Conservation (phyloP, 208 protist genomes). For the Trypanosomatidae sp. region DNA sequence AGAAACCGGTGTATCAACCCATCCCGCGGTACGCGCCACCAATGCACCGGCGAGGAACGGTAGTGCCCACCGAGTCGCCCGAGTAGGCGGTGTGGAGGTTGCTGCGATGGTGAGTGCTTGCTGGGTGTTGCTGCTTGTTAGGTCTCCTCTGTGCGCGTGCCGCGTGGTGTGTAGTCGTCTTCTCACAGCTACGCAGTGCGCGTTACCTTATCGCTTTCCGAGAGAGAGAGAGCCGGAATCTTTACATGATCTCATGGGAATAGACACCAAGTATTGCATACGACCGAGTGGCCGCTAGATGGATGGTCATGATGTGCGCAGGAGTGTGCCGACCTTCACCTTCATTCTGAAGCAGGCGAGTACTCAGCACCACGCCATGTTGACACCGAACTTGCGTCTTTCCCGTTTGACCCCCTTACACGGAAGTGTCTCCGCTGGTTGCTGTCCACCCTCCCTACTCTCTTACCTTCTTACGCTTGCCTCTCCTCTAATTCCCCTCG, state of each 20-base stretch:
- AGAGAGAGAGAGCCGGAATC: background rate
- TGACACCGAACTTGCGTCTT: background rate
- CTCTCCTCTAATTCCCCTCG: background rate
- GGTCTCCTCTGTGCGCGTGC: background rate
- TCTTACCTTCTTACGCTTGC: background rate
- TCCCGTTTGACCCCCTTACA: background rate
- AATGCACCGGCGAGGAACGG: conserved; percentile 52
- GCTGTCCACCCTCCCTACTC: background rate
- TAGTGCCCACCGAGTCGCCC: conserved; percentile 11
- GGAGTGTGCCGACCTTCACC: background rate
- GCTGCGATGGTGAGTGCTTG: background rate
- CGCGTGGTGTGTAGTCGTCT: background rate
- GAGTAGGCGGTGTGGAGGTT: background rate
- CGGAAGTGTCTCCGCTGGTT: background rate
- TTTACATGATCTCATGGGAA: background rate
- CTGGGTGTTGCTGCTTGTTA: background rate
- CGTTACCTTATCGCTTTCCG: background rate
- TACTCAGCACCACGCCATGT: background rate
- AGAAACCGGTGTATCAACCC: conserved; percentile 60
- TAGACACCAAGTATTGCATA: background rate
- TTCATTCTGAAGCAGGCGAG: background rate
- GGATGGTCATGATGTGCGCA: background rate
- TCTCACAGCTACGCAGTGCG: background rate
- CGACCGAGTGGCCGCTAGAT: background rate
- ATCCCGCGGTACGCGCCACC: conserved; percentile 79